These are phyloP conservation scores for Metrosideros polymorpha DNA, from an alignment of 441 rosid genomes.

Conservation along the genomic window DNA sequence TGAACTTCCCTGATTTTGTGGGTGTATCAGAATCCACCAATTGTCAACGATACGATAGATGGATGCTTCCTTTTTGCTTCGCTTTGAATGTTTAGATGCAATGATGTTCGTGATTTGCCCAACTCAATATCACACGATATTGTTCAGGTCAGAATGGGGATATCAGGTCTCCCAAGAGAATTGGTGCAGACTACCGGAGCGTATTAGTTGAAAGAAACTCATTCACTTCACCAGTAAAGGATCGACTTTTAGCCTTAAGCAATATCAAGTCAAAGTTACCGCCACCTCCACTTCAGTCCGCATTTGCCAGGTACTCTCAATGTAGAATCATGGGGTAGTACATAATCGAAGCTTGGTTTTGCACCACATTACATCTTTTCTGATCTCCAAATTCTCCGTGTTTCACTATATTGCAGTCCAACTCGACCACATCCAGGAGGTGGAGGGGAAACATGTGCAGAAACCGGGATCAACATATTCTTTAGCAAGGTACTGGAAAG, in stretches of 20 bases:
- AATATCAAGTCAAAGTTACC: conserved; percentile 66
- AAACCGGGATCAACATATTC: conserved; percentile 87
- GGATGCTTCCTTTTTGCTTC: not conserved
- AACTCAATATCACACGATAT: not conserved
- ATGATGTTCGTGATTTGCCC: not conserved
- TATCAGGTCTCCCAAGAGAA: conserved; percentile 78
- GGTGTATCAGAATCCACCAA: not conserved
- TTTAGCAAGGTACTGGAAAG: conserved; percentile 60
- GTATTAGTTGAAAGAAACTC: conserved; percentile 83
- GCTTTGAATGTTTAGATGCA: not conserved
- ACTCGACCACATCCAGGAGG: conserved; percentile 94
- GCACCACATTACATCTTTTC: not conserved
- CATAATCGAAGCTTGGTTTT: not conserved
- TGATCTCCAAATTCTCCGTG: not conserved
- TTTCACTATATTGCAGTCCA: conserved; percentile 49
- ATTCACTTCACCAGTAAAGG: conserved; percentile 93
- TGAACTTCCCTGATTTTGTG: not conserved
- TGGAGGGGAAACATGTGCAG: conserved; percentile 99
- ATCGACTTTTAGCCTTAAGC: conserved; percentile 60
- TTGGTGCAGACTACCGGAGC: conserved; percentile 67
- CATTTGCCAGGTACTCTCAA: conserved; percentile 81
- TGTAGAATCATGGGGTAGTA: not conserved
- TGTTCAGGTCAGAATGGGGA: conserved; percentile 79
- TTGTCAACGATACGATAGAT: not conserved
- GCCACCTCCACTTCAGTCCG: conserved; percentile 91